Base-by-base conservation (phyloP, 805 yeast species). In the Candida vaughaniae region DNA sequence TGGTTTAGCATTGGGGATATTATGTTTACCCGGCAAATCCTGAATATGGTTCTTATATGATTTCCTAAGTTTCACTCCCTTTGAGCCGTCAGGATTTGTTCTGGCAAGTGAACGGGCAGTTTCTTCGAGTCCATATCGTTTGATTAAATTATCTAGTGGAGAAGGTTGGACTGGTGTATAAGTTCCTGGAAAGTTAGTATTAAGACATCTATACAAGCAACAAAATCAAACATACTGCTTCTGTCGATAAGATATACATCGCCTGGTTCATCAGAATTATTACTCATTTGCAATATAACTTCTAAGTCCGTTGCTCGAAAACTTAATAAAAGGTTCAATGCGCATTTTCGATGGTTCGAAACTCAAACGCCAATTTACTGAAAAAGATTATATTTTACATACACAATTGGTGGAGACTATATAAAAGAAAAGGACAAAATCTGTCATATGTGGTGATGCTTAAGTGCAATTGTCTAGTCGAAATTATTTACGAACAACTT, bases 31-130 rank as follows among this genome's bases (percentile, higher is more conserved):
- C 0, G 96, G 85, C 19, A 93, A 66, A 48, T 90, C 97, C 25
- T 75, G 71, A 10, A 93, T 84, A 56, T 91, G 98, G 46, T 90
- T 89, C 59, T 93, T 93, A 64, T 93, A 93, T 0, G 97, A 88
- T 62, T 93, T 93, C 51, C 99, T 75, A 38, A 93, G 73, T 62
- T 93, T 93, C 25, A 89, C 89, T 37, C 96, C 96, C 49, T 86
- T 89, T 0, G 93, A 75, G 0, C 96, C 96, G 51, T 84, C 95
- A 2, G 88, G 82, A 51, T 86, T 89, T 8, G 82, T 74, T 53
- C 99, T 75, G 1, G 96, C 95, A 29, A 93, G 82, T 3, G 95
- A 81, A 37, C 76, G 70, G 1, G 96, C 85, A 10, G 90, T 64
- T 2, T 71, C 73, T 26, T 75, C 74, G 27, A 93, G 62, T 1